Evolutionary conservation across 139 green algal species (phyloP).

Genomic region (Desmodesmus armatus): DNA sequence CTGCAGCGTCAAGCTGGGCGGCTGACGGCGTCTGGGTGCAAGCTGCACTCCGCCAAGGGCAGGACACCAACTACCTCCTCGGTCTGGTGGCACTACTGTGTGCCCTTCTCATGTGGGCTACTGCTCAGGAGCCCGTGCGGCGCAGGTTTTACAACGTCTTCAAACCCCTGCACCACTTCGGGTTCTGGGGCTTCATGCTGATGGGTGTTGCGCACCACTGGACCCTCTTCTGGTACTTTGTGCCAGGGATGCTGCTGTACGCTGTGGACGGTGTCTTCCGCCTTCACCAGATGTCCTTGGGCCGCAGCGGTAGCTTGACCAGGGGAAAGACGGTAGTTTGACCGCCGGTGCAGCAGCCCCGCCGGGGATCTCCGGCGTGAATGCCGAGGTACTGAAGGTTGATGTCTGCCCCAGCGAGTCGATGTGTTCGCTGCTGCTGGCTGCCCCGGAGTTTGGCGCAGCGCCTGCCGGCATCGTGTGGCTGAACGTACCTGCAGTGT

Average conservation of each 20-base stretch:
- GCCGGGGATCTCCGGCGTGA: not conserved
- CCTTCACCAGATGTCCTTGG: not conserved
- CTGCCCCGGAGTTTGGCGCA: not conserved
- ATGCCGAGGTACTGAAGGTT: not conserved
- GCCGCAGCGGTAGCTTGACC: too few relatives aligned
- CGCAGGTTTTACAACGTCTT: not conserved
- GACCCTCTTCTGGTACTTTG: constrained; percentile 19
- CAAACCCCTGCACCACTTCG: constrained; percentile 25
- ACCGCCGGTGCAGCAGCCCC: too few relatives aligned
- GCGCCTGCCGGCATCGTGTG: constrained; percentile 11
- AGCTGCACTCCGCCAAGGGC: not conserved
- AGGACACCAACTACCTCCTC: constrained; percentile 8
- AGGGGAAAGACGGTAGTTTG: too few relatives aligned
- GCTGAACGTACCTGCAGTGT: not conserved
- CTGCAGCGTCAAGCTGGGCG: not conserved
- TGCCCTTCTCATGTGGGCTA: not conserved
- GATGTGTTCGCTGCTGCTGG: constrained; percentile 12
- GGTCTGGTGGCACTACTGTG: constrained; percentile 5
- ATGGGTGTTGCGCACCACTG: constrained; percentile 24
- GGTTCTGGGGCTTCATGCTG: constrained; percentile 30
- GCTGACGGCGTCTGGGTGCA: constrained; percentile 2
- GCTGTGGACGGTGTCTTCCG: constrained; percentile 15
- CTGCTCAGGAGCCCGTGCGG: not conserved
- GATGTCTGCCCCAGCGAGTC: not conserved
- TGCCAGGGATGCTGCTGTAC: constrained; percentile 31